A percentile compares a stretch with the other conserved stretches of the same genome.
Conservation (phyloP, 2,329 filamentous ascomycete species). For the Xylaria sp. region DNA sequence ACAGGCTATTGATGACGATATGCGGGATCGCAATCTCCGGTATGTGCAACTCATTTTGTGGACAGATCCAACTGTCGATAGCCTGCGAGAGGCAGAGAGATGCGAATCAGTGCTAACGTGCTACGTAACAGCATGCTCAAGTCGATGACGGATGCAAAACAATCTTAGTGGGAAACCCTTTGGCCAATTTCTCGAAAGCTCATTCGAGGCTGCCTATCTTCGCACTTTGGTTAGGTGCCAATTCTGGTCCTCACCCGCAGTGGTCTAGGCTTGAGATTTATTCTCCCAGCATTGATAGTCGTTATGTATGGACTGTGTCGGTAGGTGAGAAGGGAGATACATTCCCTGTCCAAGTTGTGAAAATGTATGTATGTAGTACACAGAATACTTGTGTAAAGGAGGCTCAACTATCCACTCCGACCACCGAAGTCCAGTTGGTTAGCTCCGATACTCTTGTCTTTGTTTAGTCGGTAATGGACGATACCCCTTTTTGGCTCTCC, state of each 20-base stretch:
- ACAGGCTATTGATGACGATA: slow-evolving; percentile 65
- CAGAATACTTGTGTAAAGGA: slow-evolving; percentile 1
- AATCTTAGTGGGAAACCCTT: slow-evolving; percentile 28
- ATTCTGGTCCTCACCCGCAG: slow-evolving; percentile 1
- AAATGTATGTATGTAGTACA: slow-evolving; percentile 24
- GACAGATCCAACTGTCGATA: not conserved
- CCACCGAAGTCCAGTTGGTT: slow-evolving; percentile 10
- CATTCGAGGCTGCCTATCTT: not conserved
- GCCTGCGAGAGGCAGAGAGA: not conserved
- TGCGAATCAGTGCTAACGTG: slow-evolving; percentile 34
- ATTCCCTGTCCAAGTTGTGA: not conserved
- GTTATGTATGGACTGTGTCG: slow-evolving; percentile 2
- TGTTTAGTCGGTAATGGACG: slow-evolving; percentile 37
- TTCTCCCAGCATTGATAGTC: slow-evolving; percentile 2
- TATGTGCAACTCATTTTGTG: slow-evolving; percentile 38
- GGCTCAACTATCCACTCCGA: slow-evolving; percentile 8
- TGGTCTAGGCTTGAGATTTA: slow-evolving; percentile 6
- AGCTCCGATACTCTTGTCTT: slow-evolving; percentile 14
- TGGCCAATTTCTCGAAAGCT: slow-evolving; percentile 4
- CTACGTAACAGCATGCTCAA: slow-evolving; percentile 49
- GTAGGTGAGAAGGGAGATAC: slow-evolving; percentile 7
- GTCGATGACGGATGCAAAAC: slow-evolving; percentile 48
- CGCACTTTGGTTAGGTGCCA: slow-evolving; percentile 1
- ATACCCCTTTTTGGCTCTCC: slow-evolving; percentile 35
- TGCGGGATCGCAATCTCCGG: slow-evolving; percentile 64